These are phyloP conservation scores for Gracilariopsis chorda DNA, from an alignment of 23 red algal species.

Conservation along the genomic window DNA sequence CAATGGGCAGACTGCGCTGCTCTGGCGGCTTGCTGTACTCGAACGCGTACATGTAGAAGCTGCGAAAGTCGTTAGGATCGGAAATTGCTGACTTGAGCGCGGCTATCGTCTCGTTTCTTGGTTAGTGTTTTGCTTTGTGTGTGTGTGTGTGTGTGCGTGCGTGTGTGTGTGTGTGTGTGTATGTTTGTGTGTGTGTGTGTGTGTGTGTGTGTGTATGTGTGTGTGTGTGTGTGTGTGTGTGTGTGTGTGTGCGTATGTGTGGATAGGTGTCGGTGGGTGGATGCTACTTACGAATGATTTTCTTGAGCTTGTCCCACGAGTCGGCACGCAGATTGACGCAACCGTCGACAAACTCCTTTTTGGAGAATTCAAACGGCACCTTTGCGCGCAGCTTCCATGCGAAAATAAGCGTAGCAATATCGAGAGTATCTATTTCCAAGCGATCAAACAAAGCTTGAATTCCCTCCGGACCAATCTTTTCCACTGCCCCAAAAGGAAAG, in stretches of 20 bases:
- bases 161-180: not conserved
- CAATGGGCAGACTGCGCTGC: constrained; percentile 64
- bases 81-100: constrained; percentile 21
- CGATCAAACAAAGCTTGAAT: constrained; percentile 74
- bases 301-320: constrained; percentile 71
- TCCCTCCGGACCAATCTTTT: constrained; percentile 74
- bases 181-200: not conserved
- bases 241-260: not conserved
- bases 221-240: not conserved
- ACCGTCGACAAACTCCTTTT: constrained; percentile 73
- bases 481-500: not conserved
- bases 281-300: constrained; percentile 23
- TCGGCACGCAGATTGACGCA: constrained; percentile 50
- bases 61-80: constrained; percentile 57
- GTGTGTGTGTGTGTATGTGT: not conserved
- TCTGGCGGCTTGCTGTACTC: constrained; percentile 74
- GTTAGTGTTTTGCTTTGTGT: not conserved
- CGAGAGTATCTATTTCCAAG: constrained; percentile 65
- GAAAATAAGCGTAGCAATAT: constrained; percentile 72
- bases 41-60: constrained; percentile 89
- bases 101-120: not conserved
- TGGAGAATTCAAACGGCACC: constrained; percentile 71
- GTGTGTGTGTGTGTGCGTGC: not conserved
- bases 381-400: constrained; percentile 72
- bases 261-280: too few species aligned